phyloP scores from a whole-genome alignment of 148 eudicot species.

The Rhododendron henanense region DNA sequence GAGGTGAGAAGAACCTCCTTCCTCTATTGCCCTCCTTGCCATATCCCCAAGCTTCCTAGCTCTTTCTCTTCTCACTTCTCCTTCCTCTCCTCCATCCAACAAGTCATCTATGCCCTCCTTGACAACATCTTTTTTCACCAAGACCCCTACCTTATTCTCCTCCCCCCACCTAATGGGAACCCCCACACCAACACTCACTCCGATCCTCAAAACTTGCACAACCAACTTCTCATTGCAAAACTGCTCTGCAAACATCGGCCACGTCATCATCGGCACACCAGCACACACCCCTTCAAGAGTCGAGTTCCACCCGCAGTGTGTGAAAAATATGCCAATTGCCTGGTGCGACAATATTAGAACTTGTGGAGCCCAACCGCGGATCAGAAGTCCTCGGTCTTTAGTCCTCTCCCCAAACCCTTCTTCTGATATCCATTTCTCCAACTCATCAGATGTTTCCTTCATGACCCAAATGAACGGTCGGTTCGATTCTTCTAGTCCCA shows the following conservation, averaged over 20 bases:
- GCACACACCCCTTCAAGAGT: conserved; percentile 10
- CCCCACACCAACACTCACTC: neutral
- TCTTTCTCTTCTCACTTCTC: conserved; percentile 8
- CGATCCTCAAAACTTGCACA: neutral
- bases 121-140: conserved; percentile 5
- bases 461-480: conserved; percentile 21
- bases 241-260: conserved; percentile 8
- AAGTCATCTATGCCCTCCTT: neutral
- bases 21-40: neutral
- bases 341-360: conserved; percentile 3
- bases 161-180: neutral
- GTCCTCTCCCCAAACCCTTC: conserved; percentile 17
- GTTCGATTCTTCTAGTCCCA: conserved; percentile 15
- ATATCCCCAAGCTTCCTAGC: conserved; percentile 3
- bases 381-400: neutral
- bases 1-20: conserved; percentile 13
- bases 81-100: conserved; percentile 8
- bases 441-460: neutral
- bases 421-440: conserved; percentile 15
- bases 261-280: conserved; percentile 7
- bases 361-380: conserved; percentile 14
- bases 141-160: conserved; percentile 2
- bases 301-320: conserved; percentile 11
- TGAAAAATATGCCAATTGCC: neutral
- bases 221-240: conserved; percentile 9